phyloP scores from a whole-genome alignment of 192 early-diverging fungal genomes.

The Mortierella hygrophila region DNA sequence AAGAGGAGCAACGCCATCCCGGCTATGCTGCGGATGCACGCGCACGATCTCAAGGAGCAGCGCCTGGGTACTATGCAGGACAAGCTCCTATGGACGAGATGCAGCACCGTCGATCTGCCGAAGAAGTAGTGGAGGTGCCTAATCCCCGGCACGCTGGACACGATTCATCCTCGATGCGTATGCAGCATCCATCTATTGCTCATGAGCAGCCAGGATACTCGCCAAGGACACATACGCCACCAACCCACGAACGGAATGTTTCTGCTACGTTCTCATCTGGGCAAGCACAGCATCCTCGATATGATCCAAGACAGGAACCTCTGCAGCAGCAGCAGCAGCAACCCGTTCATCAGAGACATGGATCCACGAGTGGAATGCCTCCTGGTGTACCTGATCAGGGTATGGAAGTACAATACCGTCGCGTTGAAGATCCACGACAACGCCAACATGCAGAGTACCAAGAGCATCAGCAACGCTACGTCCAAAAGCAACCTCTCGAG shows the following conservation, averaged over 20 bases:
- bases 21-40: background rate
- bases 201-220: conserved; percentile 9
- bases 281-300: background rate
- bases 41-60: background rate
- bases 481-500: conserved; percentile 6
- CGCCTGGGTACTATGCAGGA: background rate
- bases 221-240: conserved; percentile 12
- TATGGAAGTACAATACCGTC: background rate
- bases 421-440: conserved; percentile 9
- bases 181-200: background rate
- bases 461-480: conserved; percentile 9
- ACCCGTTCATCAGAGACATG: conserved; percentile 17
- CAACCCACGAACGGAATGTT: conserved; percentile 4
- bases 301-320: conserved; percentile 4
- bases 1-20: conserved; percentile 1
- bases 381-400: background rate
- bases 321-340: background rate
- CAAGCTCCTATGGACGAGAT: conserved; percentile 9
- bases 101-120: background rate
- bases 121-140: background rate
- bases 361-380: background rate
- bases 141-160: background rate
- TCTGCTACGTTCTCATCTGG: background rate
- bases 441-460: conserved; percentile 19
- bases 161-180: background rate